phyloP scores from a whole-genome alignment of 2,329 filamentous ascomycete species.

The Exserohilum turcica region DNA sequence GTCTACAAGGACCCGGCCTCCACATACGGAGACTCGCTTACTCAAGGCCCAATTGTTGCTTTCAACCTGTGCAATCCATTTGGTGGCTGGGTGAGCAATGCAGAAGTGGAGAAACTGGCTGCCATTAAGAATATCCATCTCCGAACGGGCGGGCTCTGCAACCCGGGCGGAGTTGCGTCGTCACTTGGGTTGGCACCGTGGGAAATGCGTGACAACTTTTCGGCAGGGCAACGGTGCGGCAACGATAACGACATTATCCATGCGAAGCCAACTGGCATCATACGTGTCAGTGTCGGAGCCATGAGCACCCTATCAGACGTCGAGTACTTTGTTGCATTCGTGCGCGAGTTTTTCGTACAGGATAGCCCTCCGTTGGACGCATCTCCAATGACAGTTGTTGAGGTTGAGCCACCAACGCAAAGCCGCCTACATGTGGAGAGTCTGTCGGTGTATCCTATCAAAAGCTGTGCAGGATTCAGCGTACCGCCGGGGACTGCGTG shows the following conservation, averaged over 20 bases:
- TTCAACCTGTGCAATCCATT: conserved; percentile 77
- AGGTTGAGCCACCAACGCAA: conserved; percentile 34
- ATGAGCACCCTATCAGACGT: conserved; percentile 85
- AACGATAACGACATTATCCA: conserved; percentile 79
- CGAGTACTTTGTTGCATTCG: conserved; percentile 70
- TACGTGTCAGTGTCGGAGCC: conserved; percentile 84
- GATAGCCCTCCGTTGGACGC: conserved; percentile 13
- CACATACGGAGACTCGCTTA: conserved; percentile 51
- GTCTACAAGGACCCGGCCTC: conserved; percentile 62
- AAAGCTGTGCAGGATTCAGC: conserved; percentile 83
- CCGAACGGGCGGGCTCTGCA: conserved; percentile 87
- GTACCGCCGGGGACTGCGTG: conserved; percentile 69
- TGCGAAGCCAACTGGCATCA: conserved; percentile 85
- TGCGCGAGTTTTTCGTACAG: conserved; percentile 57
- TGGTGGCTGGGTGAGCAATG: conserved; percentile 77
- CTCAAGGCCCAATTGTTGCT: conserved; percentile 75
- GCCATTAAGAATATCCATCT: conserved; percentile 79
- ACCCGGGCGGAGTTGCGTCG: conserved; percentile 81
- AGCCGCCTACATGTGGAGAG: conserved; percentile 53
- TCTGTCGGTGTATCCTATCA: conserved; percentile 80
- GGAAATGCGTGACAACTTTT: conserved; percentile 86
- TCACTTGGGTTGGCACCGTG: conserved; percentile 74
- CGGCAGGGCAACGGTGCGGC: conserved; percentile 82
- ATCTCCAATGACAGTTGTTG: conserved; percentile 28
- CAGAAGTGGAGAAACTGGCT: conserved; percentile 86